Conservation (phyloP, 768 basidiomycete species). For the Boletus bicolor region DNA sequence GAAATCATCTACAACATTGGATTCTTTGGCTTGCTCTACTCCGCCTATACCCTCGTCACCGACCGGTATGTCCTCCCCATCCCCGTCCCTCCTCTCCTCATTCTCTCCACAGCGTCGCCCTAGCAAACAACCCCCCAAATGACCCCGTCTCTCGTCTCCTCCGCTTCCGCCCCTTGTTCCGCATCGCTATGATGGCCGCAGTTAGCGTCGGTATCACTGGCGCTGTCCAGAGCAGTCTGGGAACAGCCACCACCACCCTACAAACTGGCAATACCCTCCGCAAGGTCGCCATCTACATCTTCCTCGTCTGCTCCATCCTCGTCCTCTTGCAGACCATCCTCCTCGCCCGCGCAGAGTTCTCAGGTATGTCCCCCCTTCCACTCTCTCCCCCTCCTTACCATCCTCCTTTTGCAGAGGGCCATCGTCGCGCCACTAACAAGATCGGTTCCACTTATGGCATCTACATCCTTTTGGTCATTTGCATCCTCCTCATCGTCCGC, state of each 20-base stretch:
- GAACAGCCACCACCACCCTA: conserved; percentile 1
- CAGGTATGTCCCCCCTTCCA: background rate
- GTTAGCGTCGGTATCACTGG: conserved; percentile 30
- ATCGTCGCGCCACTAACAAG: background rate
- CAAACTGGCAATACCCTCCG: conserved; percentile 26
- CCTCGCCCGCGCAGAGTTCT: conserved; percentile 19
- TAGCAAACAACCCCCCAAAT: conserved; percentile 15
- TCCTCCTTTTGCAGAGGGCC: conserved; percentile 5
- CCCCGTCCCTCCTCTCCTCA: background rate
- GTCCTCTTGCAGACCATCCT: conserved; percentile 18
- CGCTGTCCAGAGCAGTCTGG: conserved; percentile 13
- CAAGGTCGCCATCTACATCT: conserved; percentile 28
- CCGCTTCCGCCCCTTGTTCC: conserved; percentile 21
- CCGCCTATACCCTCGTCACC: conserved; percentile 28
- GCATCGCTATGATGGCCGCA: conserved; percentile 24
- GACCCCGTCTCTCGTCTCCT: conserved; percentile 18
- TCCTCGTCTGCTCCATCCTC: conserved; percentile 25
- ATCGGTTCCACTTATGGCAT: conserved; percentile 20
- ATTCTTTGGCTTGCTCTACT: conserved; percentile 33
- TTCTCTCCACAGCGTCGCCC: conserved; percentile 6
- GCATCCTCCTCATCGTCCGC: conserved; percentile 25
- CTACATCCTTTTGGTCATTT: conserved; percentile 24
- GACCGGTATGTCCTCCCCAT: conserved; percentile 25
- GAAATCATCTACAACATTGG: conserved; percentile 34
- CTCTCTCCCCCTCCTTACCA: background rate